A percentile compares a stretch with the other conserved stretches of the same genome.
Conservation (phyloP, 1,284 basidiomycete genomes). For the Schizophyllum amplum region DNA sequence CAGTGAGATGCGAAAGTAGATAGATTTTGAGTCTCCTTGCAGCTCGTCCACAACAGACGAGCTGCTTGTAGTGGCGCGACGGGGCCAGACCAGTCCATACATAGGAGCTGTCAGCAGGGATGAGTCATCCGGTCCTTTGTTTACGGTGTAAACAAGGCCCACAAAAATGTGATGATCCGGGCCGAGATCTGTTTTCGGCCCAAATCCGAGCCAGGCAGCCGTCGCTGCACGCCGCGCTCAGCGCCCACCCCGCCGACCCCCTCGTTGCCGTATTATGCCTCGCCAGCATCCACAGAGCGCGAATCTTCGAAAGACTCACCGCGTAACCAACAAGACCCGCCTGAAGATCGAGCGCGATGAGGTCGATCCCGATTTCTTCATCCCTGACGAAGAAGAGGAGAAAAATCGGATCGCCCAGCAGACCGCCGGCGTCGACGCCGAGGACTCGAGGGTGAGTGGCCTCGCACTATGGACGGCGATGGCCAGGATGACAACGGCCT, state of each 20-base stretch:
- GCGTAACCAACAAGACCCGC: constrained; percentile 87
- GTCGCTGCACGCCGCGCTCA: constrained; percentile 27
- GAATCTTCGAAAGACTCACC: constrained; percentile 68
- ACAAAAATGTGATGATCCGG: constrained; percentile 27
- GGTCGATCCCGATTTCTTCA: constrained; percentile 75
- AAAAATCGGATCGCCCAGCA: constrained; percentile 50
- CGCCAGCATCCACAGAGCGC: constrained; percentile 62
- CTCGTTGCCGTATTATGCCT: constrained; percentile 43
- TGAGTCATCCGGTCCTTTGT: constrained; percentile 16
- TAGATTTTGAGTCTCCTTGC: no score
- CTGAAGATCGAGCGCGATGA: constrained; percentile 75
- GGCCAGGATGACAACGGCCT: constrained; percentile 22
- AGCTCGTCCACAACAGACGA: no score
- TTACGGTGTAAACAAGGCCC: constrained; percentile 29
- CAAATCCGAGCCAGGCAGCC: constrained; percentile 26
- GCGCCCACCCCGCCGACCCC: constrained; percentile 26
- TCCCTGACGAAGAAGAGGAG: constrained; percentile 78
- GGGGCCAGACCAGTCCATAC: no score
- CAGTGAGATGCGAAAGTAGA: no score
- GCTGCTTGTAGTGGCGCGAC: no score
- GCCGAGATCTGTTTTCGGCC: constrained; percentile 36
- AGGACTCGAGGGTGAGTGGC: constrained; percentile 78
- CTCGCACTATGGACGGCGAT: constrained; percentile 21
- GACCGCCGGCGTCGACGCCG: constrained; percentile 69
- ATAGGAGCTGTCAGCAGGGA: no score